A percentile compares a stretch with the other conserved stretches of the same genome.
Conservation (phyloP, 2,329 filamentous ascomycete genomes). For the Graphilbum fragrans region DNA sequence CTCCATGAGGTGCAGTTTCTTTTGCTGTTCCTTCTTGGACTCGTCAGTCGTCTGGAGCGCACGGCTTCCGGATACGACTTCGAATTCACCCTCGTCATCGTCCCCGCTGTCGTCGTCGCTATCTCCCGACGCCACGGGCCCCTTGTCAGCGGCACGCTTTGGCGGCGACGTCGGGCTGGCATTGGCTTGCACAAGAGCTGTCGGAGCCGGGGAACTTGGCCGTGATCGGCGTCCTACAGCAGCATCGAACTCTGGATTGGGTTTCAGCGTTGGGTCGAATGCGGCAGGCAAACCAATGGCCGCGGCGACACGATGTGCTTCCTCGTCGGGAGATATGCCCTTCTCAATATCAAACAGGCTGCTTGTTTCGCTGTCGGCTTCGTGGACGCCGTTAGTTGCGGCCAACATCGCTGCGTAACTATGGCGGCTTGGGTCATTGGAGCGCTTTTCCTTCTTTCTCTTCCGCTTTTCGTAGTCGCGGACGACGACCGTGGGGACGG, state of each 20-base stretch:
- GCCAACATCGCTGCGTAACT: conserved; percentile 70
- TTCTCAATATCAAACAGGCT: conserved; percentile 43
- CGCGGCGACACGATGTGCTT: conserved; percentile 52
- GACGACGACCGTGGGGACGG: conserved; percentile 86
- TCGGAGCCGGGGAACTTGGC: conserved; percentile 7
- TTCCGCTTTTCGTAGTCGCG: conserved; percentile 75
- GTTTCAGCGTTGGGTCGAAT: conserved; percentile 53
- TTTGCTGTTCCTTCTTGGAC: conserved; percentile 30
- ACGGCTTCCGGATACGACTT: conserved; percentile 25
- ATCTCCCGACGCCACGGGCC: conserved; percentile 12
- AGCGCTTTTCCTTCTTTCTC: conserved; percentile 80
- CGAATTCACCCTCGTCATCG: conserved; percentile 28
- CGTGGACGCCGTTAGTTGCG: conserved; percentile 43
- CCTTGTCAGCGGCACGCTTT: not conserved
- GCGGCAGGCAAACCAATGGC: conserved; percentile 49
- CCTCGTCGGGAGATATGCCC: conserved; percentile 44
- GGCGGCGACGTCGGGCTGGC: not conserved
- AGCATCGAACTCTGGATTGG: conserved; percentile 10
- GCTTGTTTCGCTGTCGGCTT: conserved; percentile 42
- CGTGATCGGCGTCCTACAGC: conserved; percentile 6
- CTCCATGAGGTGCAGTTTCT: conserved; percentile 47
- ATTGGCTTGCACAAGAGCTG: not conserved
- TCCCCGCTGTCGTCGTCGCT: conserved; percentile 33
- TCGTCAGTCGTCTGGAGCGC: conserved; percentile 30
- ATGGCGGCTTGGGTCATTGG: conserved; percentile 61